Evolutionary conservation across 1,284 basidiomycete genomes (phyloP).

Genomic region (Volvariella volvacea): DNA sequence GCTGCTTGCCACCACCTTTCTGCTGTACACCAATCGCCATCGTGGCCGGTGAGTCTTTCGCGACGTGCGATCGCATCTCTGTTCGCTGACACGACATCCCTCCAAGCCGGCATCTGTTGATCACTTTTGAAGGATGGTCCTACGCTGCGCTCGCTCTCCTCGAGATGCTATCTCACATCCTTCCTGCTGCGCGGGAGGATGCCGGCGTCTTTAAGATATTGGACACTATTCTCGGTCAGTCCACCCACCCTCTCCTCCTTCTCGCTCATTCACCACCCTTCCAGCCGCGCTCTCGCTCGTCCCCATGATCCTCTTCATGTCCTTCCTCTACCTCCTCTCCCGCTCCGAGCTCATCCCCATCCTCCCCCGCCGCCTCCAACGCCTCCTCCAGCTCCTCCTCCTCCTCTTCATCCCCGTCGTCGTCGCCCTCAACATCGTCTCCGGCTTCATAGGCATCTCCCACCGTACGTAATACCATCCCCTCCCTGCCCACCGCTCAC

Average conservation of each 20-base stretch:
- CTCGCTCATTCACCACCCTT: slow-evolving; percentile 17
- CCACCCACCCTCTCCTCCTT: slow-evolving; percentile 19
- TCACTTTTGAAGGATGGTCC: slow-evolving; percentile 54
- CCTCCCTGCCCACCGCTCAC: slow-evolving; percentile 1
- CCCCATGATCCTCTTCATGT: slow-evolving; percentile 49
- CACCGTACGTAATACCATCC: slow-evolving; percentile 37
- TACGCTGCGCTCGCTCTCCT: slow-evolving; percentile 54
- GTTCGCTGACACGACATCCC: neutral
- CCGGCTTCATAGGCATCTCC: slow-evolving; percentile 56
- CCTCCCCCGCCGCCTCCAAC: slow-evolving; percentile 43
- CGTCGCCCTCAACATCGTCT: slow-evolving; percentile 47
- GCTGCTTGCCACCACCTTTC: slow-evolving; percentile 45
- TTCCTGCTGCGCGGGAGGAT: slow-evolving; percentile 40
- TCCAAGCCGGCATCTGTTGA: slow-evolving; percentile 42
- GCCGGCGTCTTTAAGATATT: slow-evolving; percentile 27
- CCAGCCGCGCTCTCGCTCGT: slow-evolving; percentile 49
- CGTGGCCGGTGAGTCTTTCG: slow-evolving; percentile 48
- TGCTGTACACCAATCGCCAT: slow-evolving; percentile 46
- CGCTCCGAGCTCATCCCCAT: slow-evolving; percentile 39
- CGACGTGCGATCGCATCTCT: slow-evolving; percentile 5
- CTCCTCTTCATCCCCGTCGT: slow-evolving; percentile 49
- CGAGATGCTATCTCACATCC: slow-evolving; percentile 51
- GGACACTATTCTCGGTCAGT: slow-evolving; percentile 35
- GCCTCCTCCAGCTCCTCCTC: slow-evolving; percentile 38
- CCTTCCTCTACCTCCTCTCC: slow-evolving; percentile 49